These are phyloP conservation scores for Paramecium caudatum DNA, from an alignment of 73 alveolate species.

Conservation along the genomic window DNA sequence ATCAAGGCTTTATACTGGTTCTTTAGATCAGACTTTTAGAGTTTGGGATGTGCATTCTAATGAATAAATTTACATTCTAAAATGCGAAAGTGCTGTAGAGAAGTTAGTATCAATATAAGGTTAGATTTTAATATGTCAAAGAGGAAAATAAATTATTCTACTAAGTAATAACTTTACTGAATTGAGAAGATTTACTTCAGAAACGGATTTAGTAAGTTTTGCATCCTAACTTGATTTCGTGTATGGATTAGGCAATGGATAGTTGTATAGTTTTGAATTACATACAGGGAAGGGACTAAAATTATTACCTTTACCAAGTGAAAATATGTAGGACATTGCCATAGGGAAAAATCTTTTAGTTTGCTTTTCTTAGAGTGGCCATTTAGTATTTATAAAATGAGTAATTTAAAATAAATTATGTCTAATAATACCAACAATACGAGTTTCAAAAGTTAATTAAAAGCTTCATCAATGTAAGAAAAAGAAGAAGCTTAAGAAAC, in stretches of 20 bases:
- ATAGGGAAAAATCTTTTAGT: background rate
- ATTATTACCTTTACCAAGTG: conserved; percentile 25
- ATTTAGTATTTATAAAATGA: conserved; percentile 37
- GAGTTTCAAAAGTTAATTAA: background rate
- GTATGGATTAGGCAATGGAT: conserved; percentile 40
- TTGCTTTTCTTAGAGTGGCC: conserved; percentile 7
- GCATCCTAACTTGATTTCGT: background rate
- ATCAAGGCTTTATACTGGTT: conserved; percentile 32
- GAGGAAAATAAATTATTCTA: background rate
- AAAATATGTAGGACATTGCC: background rate
- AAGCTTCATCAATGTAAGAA: conserved; percentile 7
- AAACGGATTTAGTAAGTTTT: background rate
- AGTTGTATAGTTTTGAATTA: background rate
- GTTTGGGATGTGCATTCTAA: conserved; percentile 39
- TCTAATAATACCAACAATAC: background rate
- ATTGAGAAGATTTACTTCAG: background rate
- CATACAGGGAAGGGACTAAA: conserved; percentile 28
- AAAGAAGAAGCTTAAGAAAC: conserved; percentile 76
- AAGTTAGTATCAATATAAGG: background rate
- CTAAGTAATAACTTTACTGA: background rate
- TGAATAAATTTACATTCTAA: conserved; percentile 5
- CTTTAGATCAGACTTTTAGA: background rate
- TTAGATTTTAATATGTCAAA: background rate
- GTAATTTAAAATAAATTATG: conserved; percentile 20
- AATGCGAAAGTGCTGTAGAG: conserved; percentile 9